Evolutionary conservation across 495 filamentous ascomycete species (phyloP), one percentile per base, ranked within the genome.

Genomic region (Schizothecium vesticola): DNA sequence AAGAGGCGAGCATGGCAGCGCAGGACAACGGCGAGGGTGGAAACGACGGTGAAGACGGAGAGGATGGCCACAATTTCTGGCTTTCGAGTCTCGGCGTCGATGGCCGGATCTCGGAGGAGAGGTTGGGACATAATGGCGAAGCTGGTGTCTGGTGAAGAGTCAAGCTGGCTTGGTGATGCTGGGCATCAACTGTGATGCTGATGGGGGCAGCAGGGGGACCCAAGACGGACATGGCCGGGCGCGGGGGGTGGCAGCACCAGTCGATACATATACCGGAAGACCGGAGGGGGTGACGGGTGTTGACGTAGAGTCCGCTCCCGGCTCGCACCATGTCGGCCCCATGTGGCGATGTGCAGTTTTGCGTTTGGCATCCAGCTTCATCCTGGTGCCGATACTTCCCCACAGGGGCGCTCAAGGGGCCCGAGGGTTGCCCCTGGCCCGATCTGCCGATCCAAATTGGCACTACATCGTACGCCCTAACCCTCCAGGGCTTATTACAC

Each of bases 1-100:
- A 57, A 51, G 12, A 59, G 43, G 7, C 67, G 67, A 10, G 67
- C 61, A 55, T 68, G 64, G 55, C 67, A 68, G 19, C 61, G 67
- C 29, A 68, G 26, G 3, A 12, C 61, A 3, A 68, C 61, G n/a
- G 61, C 61, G 51, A 64, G 1, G 6, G 67, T 64, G 23, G 61
- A 59, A 9, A 68, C 21, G 28, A 26, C 56, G 10, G 60, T 43
- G 56, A 61, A 55, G 22, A 59, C 61, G 4, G 67, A 63, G 60
- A 68, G 55, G 28, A 68, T 64, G 61, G 31, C 33, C 12, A 68
- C 29, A 23, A 68, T 59, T 29, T 68, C 67, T 13, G 25, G 28
- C 28, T 43, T 64, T 24, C 67, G 22, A n/a, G 56, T 60, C 36
- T 68, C 26, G 13, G 9, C 56, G 23, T 64, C 64, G 5, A 66